Percentiles rank a stretch among this genome's conserved stretches.
These are phyloP conservation scores for Phytopythium chamaehyphon DNA, from an alignment of 352 stramenopile genomes.

Conservation along the genomic window DNA sequence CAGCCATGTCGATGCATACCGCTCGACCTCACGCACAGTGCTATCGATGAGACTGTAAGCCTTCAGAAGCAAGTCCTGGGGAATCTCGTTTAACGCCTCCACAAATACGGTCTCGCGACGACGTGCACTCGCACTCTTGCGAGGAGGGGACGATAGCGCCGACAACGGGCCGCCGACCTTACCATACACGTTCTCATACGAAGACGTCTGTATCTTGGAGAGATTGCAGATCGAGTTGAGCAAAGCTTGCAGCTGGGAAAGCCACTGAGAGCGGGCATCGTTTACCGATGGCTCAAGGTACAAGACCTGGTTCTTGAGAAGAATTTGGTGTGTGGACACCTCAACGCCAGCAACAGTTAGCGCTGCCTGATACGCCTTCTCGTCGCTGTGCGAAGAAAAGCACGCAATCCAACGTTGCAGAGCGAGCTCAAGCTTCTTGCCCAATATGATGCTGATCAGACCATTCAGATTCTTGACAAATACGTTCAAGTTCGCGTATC, in stretches of 20 bases:
- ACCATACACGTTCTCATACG: constrained; percentile 86
- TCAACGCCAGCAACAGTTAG: constrained; percentile 41
- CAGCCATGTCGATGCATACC: constrained; percentile 96
- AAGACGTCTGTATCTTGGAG: constrained; percentile 83
- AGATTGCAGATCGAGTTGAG: constrained; percentile 94
- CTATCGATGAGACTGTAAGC: constrained; percentile 74
- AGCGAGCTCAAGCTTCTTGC: constrained; percentile 64
- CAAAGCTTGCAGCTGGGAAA: constrained; percentile 91
- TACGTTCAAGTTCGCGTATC: constrained; percentile 90
- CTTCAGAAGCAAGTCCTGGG: constrained; percentile 60
- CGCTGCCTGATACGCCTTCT: constrained; percentile 47
- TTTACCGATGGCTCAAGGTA: constrained; percentile 95
- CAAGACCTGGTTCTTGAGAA: constrained; percentile 96
- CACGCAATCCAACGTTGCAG: constrained; percentile 66
- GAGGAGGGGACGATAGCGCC: constrained; percentile 49
- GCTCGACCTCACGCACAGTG: constrained; percentile 80
- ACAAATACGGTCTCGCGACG: constrained; percentile 72
- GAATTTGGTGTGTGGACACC: constrained; percentile 87
- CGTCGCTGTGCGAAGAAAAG: constrained; percentile 58
- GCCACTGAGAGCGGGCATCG: constrained; percentile 81
- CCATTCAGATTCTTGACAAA: constrained; percentile 92
- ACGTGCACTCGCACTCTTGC: constrained; percentile 49
- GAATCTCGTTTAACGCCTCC: constrained; percentile 57
- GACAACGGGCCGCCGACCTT: constrained; percentile 45
- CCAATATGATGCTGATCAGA: constrained; percentile 82